Conservation (phyloP, 371 early-diverging fungal genomes). For the Circinella umbellata region DNA sequence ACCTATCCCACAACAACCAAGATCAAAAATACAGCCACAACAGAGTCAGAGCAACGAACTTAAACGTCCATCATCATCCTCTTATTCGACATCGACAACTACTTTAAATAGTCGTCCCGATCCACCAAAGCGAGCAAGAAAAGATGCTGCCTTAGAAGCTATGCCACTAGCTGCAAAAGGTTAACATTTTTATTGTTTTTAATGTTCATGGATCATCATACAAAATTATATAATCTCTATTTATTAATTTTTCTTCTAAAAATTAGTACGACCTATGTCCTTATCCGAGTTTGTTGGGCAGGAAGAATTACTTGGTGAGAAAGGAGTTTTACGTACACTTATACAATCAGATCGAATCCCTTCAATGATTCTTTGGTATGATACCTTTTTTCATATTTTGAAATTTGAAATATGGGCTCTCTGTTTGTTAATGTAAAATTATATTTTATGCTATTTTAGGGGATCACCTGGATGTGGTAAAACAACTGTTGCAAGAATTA, state of each 20-base stretch:
- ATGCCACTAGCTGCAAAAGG: conserved; percentile 59
- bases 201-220: too few species aligned
- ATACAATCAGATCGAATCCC: conserved; percentile 73
- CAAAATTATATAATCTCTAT: too few species aligned
- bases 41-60: neutral
- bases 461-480: conserved; percentile 91
- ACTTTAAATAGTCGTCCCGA: conserved; percentile 10
- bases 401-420: too few species aligned
- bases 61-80: neutral
- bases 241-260: too few species aligned
- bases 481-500: conserved; percentile 79
- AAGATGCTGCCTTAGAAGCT: conserved; percentile 24
- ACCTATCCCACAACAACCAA: neutral
- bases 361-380: conserved; percentile 59
- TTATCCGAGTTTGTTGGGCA: conserved; percentile 80
- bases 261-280: conserved; percentile 63
- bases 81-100: neutral
- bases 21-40: neutral
- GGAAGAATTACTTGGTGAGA: conserved; percentile 66
- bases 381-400: neutral
- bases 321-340: conserved; percentile 64
- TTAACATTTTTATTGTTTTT: conserved; percentile 9
- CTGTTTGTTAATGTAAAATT: too few species aligned
- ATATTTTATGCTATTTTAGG: conserved; percentile 42
- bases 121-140: conserved; percentile 21